Evolutionary conservation across 2,329 filamentous ascomycete genomes (phyloP).

Genomic region (Venturia asperata): DNA sequence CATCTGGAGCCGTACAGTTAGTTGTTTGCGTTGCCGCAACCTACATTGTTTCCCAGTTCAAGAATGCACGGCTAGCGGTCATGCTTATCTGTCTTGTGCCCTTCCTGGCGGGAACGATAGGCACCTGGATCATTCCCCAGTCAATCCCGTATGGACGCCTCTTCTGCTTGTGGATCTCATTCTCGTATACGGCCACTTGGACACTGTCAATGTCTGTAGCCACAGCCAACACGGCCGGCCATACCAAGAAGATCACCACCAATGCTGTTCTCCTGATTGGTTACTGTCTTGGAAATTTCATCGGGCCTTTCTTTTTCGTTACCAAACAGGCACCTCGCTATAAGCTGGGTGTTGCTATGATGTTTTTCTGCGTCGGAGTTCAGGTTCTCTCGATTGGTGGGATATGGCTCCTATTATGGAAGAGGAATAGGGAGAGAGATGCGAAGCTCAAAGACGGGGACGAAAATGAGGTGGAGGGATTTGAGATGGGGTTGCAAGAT

Average conservation of each 20-base stretch:
- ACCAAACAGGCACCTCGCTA: conserved; percentile 31
- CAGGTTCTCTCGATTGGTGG: conserved; percentile 23
- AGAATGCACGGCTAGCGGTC: conserved; percentile 34
- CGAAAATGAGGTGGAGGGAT: conserved; percentile 54
- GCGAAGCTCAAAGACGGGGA: conserved; percentile 41
- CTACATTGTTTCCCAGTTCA: conserved; percentile 52
- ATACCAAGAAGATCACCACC: conserved; percentile 36
- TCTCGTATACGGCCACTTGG: conserved; percentile 61
- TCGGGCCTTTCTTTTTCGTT: conserved; percentile 38
- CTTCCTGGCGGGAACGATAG: conserved; percentile 65
- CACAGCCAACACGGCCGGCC: conserved; percentile 38
- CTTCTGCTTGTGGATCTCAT: conserved; percentile 63
- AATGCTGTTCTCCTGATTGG: conserved; percentile 44
- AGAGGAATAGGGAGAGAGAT: conserved; percentile 25
- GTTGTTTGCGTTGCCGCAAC: conserved; percentile 46
- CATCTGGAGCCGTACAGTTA: conserved; percentile 30
- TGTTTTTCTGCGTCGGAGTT: conserved; percentile 19
- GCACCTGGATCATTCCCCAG: conserved; percentile 65
- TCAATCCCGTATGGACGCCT: conserved; percentile 60
- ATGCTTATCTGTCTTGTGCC: conserved; percentile 62
- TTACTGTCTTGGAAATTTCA: conserved; percentile 38
- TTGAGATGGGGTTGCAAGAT: conserved; percentile 43
- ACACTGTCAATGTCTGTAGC: conserved; percentile 52
- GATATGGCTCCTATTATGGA: conserved; percentile 29
- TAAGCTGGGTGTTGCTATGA: conserved; percentile 28